A percentile compares a stretch with the other conserved stretches of the same genome.
These are phyloP conservation scores for Trametes coccinea DNA, from an alignment of 768 basidiomycete species.

Conservation along the genomic window DNA sequence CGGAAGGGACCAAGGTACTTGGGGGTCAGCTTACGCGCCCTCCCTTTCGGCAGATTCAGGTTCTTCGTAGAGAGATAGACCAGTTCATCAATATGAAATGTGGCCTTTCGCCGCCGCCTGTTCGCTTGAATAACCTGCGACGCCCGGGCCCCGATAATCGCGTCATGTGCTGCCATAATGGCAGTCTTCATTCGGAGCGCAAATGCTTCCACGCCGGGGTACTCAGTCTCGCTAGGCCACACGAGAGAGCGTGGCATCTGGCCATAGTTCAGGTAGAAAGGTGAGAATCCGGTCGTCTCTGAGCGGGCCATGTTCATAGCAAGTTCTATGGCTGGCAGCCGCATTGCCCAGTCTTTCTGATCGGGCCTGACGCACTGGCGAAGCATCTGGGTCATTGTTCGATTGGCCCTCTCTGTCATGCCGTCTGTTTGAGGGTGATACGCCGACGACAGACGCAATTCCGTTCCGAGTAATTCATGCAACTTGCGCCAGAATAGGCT, in stretches of 20 bases:
- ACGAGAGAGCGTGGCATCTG: slow-evolving; percentile 18
- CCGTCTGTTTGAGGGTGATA: slow-evolving; percentile 48
- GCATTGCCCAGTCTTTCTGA: slow-evolving; percentile 37
- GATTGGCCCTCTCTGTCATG: slow-evolving; percentile 38
- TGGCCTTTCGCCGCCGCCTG: too few relatives aligned
- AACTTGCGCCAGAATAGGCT: slow-evolving; percentile 40
- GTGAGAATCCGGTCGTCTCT: slow-evolving; percentile 36
- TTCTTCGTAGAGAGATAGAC: too few relatives aligned
- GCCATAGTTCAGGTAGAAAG: slow-evolving; percentile 35
- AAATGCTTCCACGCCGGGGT: slow-evolving; percentile 30
- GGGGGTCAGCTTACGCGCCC: too few relatives aligned
- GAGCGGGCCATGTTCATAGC: slow-evolving; percentile 37
- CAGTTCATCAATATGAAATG: too few relatives aligned
- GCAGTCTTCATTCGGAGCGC: slow-evolving; percentile 25
- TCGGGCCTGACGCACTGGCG: slow-evolving; percentile 29
- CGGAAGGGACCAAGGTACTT: too few relatives aligned
- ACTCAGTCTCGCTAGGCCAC: background rate
- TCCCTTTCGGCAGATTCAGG: too few relatives aligned
- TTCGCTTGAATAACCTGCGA: slow-evolving; percentile 35
- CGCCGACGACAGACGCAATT: slow-evolving; percentile 40
- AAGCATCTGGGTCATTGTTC: slow-evolving; percentile 35
- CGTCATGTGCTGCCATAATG: slow-evolving; percentile 37
- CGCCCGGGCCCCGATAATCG: slow-evolving; percentile 35
- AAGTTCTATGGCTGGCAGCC: slow-evolving; percentile 25
- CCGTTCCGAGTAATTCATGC: slow-evolving; percentile 30